phyloP scores from a whole-genome alignment of 1,139 yeast genomes.

The Scheffersomyces quercinus region DNA sequence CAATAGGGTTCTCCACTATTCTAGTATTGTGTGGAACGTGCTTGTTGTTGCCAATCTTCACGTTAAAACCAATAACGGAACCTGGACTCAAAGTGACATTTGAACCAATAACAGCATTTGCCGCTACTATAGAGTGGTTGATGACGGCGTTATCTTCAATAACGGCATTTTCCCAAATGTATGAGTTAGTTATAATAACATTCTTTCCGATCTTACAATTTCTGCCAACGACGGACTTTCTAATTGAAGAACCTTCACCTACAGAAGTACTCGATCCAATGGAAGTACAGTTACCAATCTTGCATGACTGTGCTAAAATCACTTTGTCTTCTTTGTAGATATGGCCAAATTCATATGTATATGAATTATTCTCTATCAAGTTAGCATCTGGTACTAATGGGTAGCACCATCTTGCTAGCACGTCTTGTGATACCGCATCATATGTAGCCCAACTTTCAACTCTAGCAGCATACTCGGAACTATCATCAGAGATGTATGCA shows the following conservation, averaged over 20 bases:
- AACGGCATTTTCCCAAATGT: conserved; percentile 80
- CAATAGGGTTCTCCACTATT: conserved; percentile 50
- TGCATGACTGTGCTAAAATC: conserved; percentile 89
- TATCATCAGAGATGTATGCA: conserved; percentile 67
- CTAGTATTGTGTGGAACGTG: conserved; percentile 51
- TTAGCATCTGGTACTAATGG: conserved; percentile 91
- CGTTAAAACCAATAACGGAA: conserved; percentile 78
- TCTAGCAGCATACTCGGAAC: conserved; percentile 83
- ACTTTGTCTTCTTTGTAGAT: conserved; percentile 84
- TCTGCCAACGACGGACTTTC: conserved; percentile 78
- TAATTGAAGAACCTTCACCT: conserved; percentile 56
- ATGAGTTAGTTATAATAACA: conserved; percentile 69
- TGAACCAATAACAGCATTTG: conserved; percentile 54
- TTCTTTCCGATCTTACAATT: conserved; percentile 81
- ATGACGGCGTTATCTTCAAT: conserved; percentile 67
- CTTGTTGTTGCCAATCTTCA: conserved; percentile 56
- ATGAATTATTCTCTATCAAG: conserved; percentile 67
- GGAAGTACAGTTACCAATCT: conserved; percentile 70
- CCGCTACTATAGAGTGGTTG: conserved; percentile 68
- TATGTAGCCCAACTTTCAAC: conserved; percentile 94
- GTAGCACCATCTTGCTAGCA: conserved; percentile 87
- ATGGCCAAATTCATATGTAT: conserved; percentile 78
- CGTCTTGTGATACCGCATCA: conserved; percentile 88
- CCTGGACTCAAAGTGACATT: conserved; percentile 61
- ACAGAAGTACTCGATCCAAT: conserved; percentile 75